Conservation (phyloP, 768 basidiomycete genomes). For the Tephrocybe sp. region DNA sequence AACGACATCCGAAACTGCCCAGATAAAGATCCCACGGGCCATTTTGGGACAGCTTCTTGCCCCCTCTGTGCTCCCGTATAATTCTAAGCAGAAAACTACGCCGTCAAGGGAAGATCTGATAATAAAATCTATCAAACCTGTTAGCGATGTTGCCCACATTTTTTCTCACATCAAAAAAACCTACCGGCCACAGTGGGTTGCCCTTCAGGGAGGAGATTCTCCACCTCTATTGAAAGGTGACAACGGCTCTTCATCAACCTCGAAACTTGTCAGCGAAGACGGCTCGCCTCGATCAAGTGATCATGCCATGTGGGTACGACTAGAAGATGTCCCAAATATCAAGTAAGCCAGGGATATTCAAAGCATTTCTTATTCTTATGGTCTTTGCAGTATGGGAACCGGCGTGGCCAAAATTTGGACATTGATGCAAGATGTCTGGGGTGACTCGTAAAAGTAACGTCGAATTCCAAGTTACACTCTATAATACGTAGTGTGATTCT, state of each 20-base stretch:
- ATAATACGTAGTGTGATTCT: too few relatives aligned
- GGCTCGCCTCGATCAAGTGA: conserved; percentile 11
- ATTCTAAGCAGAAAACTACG: conserved; percentile 8
- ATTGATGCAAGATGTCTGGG: conserved; percentile 48
- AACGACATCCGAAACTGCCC: conserved; percentile 38
- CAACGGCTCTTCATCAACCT: background rate
- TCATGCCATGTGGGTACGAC: conserved; percentile 46
- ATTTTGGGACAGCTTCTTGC: conserved; percentile 44
- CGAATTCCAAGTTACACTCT: too few relatives aligned
- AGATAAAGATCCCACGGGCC: conserved; percentile 31
- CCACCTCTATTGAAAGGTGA: conserved; percentile 33
- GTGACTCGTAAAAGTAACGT: background rate
- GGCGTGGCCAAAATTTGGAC: conserved; percentile 78
- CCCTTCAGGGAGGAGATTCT: conserved; percentile 53
- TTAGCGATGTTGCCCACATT: conserved; percentile 70
- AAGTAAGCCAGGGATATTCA: conserved; percentile 49
- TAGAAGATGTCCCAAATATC: conserved; percentile 51
- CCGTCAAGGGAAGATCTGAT: conserved; percentile 15
- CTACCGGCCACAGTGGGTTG: conserved; percentile 71
- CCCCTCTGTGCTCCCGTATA: conserved; percentile 21
- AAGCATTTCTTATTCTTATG: conserved; percentile 11
- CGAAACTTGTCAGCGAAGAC: background rate
- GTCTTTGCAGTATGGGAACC: conserved; percentile 58
- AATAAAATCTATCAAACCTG: conserved; percentile 46
- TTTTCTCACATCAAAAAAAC: conserved; percentile 93